Percentiles rank a stretch among this genome's conserved stretches.
These are phyloP conservation scores for Umbilicus rupestris DNA, from an alignment of 164 flowering plant genomes.

Conservation along the genomic window DNA sequence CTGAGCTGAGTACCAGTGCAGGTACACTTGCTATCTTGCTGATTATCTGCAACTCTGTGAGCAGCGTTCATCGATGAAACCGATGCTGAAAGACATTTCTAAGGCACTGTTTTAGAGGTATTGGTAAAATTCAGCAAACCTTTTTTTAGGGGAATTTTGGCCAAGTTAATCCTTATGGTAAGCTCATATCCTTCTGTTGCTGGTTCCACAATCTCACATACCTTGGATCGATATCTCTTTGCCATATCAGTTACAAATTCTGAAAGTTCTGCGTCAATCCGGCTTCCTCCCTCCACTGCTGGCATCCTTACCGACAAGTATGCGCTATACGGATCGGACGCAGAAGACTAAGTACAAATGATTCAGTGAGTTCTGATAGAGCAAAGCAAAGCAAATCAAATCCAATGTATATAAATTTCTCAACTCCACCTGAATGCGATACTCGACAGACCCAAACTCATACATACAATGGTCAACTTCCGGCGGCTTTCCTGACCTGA, in stretches of 20 bases:
- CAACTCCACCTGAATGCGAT: constrained; percentile 60
- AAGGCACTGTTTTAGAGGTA: neutral
- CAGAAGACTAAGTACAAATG: constrained; percentile 34
- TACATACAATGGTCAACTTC: constrained; percentile 68
- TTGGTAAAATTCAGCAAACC: constrained; percentile 23
- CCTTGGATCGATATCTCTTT: constrained; percentile 29
- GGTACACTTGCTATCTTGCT: constrained; percentile 48
- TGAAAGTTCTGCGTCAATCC: constrained; percentile 26
- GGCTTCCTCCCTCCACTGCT: constrained; percentile 31
- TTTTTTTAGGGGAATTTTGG: constrained; percentile 44
- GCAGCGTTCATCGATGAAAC: constrained; percentile 2
- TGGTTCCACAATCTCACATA: constrained; percentile 49
- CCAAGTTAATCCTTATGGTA: constrained; percentile 46
- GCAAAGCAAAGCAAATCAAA: neutral
- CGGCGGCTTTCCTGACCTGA: constrained; percentile 32
- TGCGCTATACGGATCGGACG: constrained; percentile 37
- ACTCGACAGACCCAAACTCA: constrained; percentile 79
- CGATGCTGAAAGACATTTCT: neutral
- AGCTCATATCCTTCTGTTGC: constrained; percentile 63
- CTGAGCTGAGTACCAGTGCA: constrained; percentile 60
- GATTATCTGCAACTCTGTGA: constrained; percentile 43
- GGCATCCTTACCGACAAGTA: constrained; percentile 69
- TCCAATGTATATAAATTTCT: neutral
- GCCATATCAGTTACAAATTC: constrained; percentile 28
- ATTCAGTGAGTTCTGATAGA: neutral